These are phyloP conservation scores for Cryptococcus amylolentus DNA, from an alignment of 1,284 basidiomycete genomes.

Conservation along the genomic window DNA sequence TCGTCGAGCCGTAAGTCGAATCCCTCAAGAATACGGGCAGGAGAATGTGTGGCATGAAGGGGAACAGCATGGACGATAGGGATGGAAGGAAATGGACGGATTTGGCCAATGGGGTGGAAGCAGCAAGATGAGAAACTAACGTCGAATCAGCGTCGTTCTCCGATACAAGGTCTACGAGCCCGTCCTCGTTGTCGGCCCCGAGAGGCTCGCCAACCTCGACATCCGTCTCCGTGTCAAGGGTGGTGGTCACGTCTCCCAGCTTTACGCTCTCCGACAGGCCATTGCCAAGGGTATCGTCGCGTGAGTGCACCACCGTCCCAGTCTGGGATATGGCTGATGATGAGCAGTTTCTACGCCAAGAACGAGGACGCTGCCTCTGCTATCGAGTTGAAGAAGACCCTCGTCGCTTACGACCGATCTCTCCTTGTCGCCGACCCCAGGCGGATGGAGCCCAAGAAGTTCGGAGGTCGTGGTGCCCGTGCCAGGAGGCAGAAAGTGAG, in stretches of 20 bases:
- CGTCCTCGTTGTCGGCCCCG: conserved; percentile 81
- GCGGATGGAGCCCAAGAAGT: conserved; percentile 99
- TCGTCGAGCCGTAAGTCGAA: conserved; percentile 68
- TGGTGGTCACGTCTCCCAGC: conserved; percentile 98
- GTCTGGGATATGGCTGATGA: conserved; percentile 27
- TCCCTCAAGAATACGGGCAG: not conserved
- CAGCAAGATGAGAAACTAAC: not conserved
- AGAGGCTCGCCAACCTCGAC: conserved; percentile 79
- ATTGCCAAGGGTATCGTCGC: conserved; percentile 98
- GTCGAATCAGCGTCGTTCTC: conserved; percentile 64
- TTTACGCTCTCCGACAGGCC: conserved; percentile 99
- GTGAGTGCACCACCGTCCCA: conserved; percentile 47
- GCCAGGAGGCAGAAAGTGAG: conserved; percentile 81
- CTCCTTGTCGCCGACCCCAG: conserved; percentile 97
- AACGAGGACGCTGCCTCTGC: conserved; percentile 97
- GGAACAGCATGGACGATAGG: not conserved
- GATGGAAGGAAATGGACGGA: not conserved
- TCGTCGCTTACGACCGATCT: conserved; percentile 91
- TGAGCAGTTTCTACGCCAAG: conserved; percentile 78
- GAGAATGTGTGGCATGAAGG: not conserved
- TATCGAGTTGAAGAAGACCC: conserved; percentile 92
- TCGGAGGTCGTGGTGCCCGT: conserved; percentile 93
- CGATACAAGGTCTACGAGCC: conserved; percentile 99
- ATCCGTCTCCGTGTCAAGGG: conserved; percentile 98
- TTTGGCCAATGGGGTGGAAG: not conserved